These are phyloP conservation scores for Cercospora canescens DNA, from an alignment of 2,329 filamentous ascomycete genomes.

Conservation along the genomic window DNA sequence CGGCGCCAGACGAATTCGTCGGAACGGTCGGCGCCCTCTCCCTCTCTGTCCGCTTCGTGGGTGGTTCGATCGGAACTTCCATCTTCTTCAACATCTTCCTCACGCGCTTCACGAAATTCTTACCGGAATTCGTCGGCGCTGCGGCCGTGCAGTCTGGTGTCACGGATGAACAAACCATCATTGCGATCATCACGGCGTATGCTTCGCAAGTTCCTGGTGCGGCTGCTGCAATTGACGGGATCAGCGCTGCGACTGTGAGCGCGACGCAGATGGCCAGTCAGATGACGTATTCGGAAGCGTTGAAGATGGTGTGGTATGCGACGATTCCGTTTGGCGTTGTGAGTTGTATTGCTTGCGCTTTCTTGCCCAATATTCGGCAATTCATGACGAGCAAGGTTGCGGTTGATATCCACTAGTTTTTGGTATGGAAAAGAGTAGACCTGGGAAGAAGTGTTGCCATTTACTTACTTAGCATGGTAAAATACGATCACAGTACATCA, in stretches of 20 bases:
- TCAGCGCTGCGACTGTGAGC: conserved; percentile 10
- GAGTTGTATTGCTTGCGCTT: conserved; percentile 23
- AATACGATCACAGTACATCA: not conserved
- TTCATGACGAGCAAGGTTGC: conserved; percentile 27
- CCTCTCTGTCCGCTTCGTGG: conserved; percentile 65
- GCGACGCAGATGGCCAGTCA: conserved; percentile 25
- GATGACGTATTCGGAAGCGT: conserved; percentile 22
- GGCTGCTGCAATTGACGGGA: conserved; percentile 19
- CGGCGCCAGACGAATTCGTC: conserved; percentile 62
- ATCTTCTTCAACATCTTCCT: conserved; percentile 55
- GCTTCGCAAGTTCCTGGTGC: conserved; percentile 25
- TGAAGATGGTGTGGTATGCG: conserved; percentile 28
- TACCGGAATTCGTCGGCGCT: conserved; percentile 52
- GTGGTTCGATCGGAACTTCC: conserved; percentile 56
- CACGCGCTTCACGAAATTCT: conserved; percentile 47
- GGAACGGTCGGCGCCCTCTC: conserved; percentile 68
- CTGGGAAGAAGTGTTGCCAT: too few relatives aligned
- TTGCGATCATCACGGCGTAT: conserved; percentile 17
- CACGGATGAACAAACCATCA: conserved; percentile 12
- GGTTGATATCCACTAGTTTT: conserved; percentile 24
- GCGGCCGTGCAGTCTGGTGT: conserved; percentile 39
- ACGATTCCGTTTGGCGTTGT: conserved; percentile 28
- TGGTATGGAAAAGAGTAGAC: too few relatives aligned
- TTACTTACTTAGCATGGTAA: too few relatives aligned
- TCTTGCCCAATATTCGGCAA: conserved; percentile 27